These are phyloP conservation scores for Sanghuangporus baumii DNA, from an alignment of 1,284 basidiomycete genomes.

Conservation along the genomic window DNA sequence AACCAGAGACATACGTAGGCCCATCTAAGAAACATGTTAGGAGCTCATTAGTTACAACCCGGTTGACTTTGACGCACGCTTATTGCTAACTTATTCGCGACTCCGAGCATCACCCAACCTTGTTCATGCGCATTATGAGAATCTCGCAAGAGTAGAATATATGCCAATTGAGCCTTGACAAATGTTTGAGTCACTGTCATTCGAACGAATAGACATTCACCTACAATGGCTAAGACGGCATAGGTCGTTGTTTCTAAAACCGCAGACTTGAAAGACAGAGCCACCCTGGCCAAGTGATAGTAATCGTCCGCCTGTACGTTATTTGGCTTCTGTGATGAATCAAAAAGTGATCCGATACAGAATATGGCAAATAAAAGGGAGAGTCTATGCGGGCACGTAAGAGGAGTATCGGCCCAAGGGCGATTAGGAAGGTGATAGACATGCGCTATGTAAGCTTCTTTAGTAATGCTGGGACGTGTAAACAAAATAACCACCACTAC, in stretches of 20 bases:
- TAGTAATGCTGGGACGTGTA: not conserved
- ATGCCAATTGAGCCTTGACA: slow-evolving; percentile 48
- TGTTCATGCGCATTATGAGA: slow-evolving; percentile 38
- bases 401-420: slow-evolving; percentile 12
- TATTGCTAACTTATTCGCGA: slow-evolving; percentile 50
- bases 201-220: slow-evolving; percentile 18
- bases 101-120: slow-evolving; percentile 51
- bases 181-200: not conserved
- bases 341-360: slow-evolving; percentile 46
- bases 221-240: slow-evolving; percentile 47
- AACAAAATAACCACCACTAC: not conserved
- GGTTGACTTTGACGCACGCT: slow-evolving; percentile 36
- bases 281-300: slow-evolving; percentile 46
- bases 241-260: slow-evolving; percentile 43
- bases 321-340: slow-evolving; percentile 37
- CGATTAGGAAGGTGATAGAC: slow-evolving; percentile 16
- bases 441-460: slow-evolving; percentile 33
- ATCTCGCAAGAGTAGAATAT: slow-evolving; percentile 55
- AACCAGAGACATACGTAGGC: slow-evolving; percentile 45
- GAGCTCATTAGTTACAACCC: not conserved
- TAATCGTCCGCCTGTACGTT: slow-evolving; percentile 51
- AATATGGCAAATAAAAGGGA: slow-evolving; percentile 53
- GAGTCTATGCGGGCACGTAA: slow-evolving; percentile 35
- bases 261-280: slow-evolving; percentile 42
- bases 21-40: slow-evolving; percentile 40